A percentile compares a stretch with the other conserved stretches of the same genome.
phyloP scores from a whole-genome alignment of 2,329 filamentous ascomycete genomes.

The Lachnellula arida region DNA sequence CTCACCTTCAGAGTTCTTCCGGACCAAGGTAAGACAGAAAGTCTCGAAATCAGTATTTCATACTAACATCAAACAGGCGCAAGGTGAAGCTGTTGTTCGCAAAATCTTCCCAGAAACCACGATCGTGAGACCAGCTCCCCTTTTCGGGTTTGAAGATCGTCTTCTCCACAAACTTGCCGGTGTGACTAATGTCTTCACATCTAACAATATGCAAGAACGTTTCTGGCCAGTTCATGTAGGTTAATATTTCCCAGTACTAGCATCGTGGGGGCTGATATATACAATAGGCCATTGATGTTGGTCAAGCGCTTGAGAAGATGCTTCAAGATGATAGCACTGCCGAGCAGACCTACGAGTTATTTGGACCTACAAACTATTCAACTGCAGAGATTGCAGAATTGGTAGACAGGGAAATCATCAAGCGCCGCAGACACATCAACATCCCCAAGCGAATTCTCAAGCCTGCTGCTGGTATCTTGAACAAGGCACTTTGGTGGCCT shows the following conservation, averaged over 20 bases:
- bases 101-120: conserved; percentile 95
- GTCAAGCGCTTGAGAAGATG: conserved; percentile 82
- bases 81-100: conserved; percentile 77
- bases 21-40: conserved; percentile 64
- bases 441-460: conserved; percentile 77
- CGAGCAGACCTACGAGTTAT: conserved; percentile 88
- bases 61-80: conserved; percentile 46
- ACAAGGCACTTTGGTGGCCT: conserved; percentile 86
- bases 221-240: conserved; percentile 86
- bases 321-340: conserved; percentile 86
- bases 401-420: conserved; percentile 89
- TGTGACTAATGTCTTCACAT: conserved; percentile 75
- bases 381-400: conserved; percentile 80
- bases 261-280: neutral
- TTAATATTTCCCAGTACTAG: neutral
- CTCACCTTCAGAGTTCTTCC: conserved; percentile 83
- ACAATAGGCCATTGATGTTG: conserved; percentile 79
- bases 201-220: conserved; percentile 89
- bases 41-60: conserved; percentile 3
- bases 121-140: conserved; percentile 86
- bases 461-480: conserved; percentile 68
- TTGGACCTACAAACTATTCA: conserved; percentile 88
- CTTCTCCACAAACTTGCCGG: conserved; percentile 82
- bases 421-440: conserved; percentile 86
- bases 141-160: conserved; percentile 94